Evolutionary conservation across 768 basidiomycete species (phyloP).

Genomic region (Leccinellum luteum): DNA sequence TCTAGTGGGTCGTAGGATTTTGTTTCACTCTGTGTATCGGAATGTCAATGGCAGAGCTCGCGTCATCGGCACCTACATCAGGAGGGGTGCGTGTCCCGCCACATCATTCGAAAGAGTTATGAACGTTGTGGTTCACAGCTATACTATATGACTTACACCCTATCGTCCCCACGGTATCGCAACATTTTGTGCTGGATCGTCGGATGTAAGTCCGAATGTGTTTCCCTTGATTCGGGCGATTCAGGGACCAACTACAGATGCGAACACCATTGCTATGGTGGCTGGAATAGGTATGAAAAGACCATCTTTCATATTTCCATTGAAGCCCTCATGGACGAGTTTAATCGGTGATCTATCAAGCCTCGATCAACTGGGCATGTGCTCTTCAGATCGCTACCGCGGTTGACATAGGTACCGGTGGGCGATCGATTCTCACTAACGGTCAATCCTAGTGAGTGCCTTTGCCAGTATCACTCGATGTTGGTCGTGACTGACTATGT

Average conservation of each 20-base stretch:
- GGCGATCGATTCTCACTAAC: slow-evolving; percentile 34
- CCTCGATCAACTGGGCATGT: slow-evolving; percentile 64
- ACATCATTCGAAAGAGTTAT: background rate
- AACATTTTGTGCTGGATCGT: slow-evolving; percentile 65
- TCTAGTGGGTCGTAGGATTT: slow-evolving; percentile 35
- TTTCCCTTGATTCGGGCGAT: background rate
- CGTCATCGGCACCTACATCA: slow-evolving; percentile 38
- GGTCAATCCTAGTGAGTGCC: slow-evolving; percentile 46
- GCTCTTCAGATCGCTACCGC: slow-evolving; percentile 64
- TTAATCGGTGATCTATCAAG: slow-evolving; percentile 23
- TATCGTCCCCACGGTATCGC: slow-evolving; percentile 53
- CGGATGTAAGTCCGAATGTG: slow-evolving; percentile 44
- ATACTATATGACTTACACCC: slow-evolving; percentile 63
- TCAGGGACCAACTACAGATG: slow-evolving; percentile 24
- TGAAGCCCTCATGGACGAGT: background rate
- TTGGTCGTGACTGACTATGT: slow-evolving; percentile 37
- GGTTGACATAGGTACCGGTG: slow-evolving; percentile 48
- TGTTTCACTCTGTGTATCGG: slow-evolving; percentile 37
- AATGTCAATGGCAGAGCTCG: slow-evolving; percentile 37
- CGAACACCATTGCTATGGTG: slow-evolving; percentile 51
- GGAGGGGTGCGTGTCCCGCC: slow-evolving; percentile 31
- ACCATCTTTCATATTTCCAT: background rate
- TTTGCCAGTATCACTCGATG: slow-evolving; percentile 25
- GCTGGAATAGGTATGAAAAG: slow-evolving; percentile 30
- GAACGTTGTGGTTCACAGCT: slow-evolving; percentile 32